phyloP scores from a whole-genome alignment of 106 monocot species.

The Narthecium ossifragum region DNA sequence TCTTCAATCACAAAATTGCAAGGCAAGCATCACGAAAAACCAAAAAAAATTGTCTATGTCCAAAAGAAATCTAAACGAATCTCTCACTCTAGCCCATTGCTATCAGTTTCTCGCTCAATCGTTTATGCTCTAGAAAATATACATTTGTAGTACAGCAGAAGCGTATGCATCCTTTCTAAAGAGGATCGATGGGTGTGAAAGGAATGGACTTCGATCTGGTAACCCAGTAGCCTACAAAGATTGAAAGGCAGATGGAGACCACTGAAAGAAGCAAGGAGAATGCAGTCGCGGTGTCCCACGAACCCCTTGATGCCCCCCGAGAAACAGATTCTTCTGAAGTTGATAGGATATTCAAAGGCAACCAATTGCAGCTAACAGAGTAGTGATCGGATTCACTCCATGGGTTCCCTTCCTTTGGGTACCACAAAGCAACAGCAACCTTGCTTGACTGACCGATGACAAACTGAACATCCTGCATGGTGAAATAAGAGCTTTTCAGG shows the following conservation, averaged over 20 bases:
- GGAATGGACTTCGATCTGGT: constrained; percentile 48
- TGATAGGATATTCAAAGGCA: constrained; percentile 50
- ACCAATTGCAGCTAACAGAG: constrained; percentile 83
- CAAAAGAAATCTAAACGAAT: no score
- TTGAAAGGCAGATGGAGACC: constrained; percentile 47
- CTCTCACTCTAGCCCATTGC: no score
- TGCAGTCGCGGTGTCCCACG: constrained; percentile 73
- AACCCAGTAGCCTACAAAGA: constrained; percentile 64
- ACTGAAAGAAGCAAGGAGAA: constrained; percentile 71
- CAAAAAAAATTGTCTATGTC: no score
- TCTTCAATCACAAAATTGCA: no score
- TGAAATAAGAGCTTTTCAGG: background rate
- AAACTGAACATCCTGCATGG: constrained; percentile 89
- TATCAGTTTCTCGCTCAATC: no score
- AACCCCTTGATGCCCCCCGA: constrained; percentile 13
- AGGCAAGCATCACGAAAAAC: no score
- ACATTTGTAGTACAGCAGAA: no score
- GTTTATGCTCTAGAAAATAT: no score
- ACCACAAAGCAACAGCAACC: constrained; percentile 90
- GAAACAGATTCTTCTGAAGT: constrained; percentile 28
- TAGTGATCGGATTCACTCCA: constrained; percentile 76
- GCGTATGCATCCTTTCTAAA: constrained; percentile 14
- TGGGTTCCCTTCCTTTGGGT: constrained; percentile 59
- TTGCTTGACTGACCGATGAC: constrained; percentile 66
- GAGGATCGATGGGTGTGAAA: constrained; percentile 74